Evolutionary conservation across 169 alveolate genomes (phyloP), one percentile per base, ranked within the genome.

Genomic region (Eimeria praecox): DNA sequence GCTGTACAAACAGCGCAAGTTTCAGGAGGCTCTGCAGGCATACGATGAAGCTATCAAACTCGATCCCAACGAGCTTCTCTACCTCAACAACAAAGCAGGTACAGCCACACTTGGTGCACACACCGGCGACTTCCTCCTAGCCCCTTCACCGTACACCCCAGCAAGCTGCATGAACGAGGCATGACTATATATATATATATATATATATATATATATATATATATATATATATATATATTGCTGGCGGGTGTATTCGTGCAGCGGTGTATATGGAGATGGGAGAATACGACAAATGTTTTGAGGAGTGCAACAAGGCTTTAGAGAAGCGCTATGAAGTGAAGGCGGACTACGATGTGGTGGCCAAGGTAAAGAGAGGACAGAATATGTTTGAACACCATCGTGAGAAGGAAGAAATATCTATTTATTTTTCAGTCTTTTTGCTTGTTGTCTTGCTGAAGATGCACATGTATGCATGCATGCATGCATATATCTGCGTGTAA

Each of bases 201-300:
- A n/a, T n/a, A n/a, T n/a, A n/a, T n/a, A n/a, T n/a, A n/a, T n/a
- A n/a, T n/a, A n/a, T n/a, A n/a, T n/a, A n/a, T n/a, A n/a, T n/a
- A n/a, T n/a, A n/a, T n/a, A n/a, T n/a, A n/a, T n/a, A n/a, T n/a
- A n/a, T n/a, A n/a, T n/a, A n/a, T n/a, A n/a, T n/a, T n/a, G n/a
- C n/a, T n/a, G n/a, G 59, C 12, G 44, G 38, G 38, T 82, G 54
- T 40, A 56, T 33, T 82, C 38, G 20, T 18, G 86, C 92, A 56
- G 99, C 99, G 38, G 99, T 98, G 46, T 99, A 98, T 97, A 96
- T 99, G 95, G 99, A 99, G 96, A 98, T 97, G 99, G 99, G 99
- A 71, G 98, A 98, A 5, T 99, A 97, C 97, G 99, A 99, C 52
- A 97, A 97, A 96, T 98, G 99, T 27, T 92, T 99, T 20, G 99